Conservation (phyloP, 1,284 basidiomycete species). For the Trametes pubescens region DNA sequence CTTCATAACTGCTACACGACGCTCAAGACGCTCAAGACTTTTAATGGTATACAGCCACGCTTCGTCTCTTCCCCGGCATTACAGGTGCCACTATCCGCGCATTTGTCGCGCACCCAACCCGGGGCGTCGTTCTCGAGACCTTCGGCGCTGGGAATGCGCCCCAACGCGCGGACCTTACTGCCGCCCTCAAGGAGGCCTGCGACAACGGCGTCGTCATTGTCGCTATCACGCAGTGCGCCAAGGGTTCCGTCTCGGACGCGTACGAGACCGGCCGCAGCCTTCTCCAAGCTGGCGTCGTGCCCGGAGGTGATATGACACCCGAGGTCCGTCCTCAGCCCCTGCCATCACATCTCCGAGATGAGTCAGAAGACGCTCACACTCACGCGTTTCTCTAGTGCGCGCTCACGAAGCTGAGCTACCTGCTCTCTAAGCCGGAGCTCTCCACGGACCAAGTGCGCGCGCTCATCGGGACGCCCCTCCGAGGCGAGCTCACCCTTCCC, state of each 20-base stretch:
- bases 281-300: conserved; percentile 75
- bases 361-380: background rate
- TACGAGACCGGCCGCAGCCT: conserved; percentile 87
- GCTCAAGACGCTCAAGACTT: background rate
- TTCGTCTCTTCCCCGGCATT: conserved; percentile 91
- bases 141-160: conserved; percentile 92
- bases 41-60: conserved; percentile 57
- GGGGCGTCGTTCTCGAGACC: conserved; percentile 87
- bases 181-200: conserved; percentile 80
- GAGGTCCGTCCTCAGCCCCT: conserved; percentile 61
- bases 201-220: conserved; percentile 88
- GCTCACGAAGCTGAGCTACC: conserved; percentile 87
- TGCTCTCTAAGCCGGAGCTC: conserved; percentile 87
- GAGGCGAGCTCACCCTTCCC: conserved; percentile 84
- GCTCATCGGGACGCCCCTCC: conserved; percentile 81
- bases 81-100: conserved; percentile 74
- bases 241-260: conserved; percentile 80
- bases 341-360: conserved; percentile 6
- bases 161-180: conserved; percentile 71
- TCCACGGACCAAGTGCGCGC: conserved; percentile 72
- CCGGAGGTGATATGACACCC: conserved; percentile 92
- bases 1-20: background rate
- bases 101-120: conserved; percentile 75
- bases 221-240: conserved; percentile 90
- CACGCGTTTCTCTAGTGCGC: conserved; percentile 65